Conservation (phyloP, 768 basidiomycete species). For the Russula olivacea region DNA sequence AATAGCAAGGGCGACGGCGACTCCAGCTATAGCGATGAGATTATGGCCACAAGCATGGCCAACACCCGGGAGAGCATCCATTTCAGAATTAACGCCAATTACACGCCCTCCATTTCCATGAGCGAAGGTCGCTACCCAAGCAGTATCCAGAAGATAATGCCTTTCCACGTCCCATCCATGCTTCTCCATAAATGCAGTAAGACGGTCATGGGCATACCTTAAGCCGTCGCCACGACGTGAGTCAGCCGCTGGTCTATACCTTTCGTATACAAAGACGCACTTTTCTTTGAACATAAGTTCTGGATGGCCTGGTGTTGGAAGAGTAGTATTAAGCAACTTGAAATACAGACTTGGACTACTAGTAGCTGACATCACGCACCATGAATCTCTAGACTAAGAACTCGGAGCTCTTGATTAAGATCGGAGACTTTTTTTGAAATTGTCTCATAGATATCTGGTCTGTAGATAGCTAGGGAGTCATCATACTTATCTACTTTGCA, state of each 20-base stretch:
- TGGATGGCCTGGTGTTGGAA: conserved; percentile 48
- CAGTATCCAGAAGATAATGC: conserved; percentile 61
- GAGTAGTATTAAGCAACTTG: not conserved
- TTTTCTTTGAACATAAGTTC: conserved; percentile 64
- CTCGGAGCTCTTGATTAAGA: conserved; percentile 50
- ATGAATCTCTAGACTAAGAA: conserved; percentile 67
- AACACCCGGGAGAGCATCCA: conserved; percentile 37
- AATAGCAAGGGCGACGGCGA: conserved; percentile 66
- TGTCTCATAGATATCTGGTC: conserved; percentile 22
- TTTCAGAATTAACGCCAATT: conserved; percentile 78
- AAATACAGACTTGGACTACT: too few species aligned
- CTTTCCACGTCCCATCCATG: conserved; percentile 60
- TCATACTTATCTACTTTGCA: conserved; percentile 21
- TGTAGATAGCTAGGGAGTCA: conserved; percentile 13
- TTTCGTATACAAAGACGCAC: conserved; percentile 33
- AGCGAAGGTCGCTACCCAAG: conserved; percentile 65
- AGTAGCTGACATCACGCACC: conserved; percentile 36
- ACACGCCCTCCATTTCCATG: conserved; percentile 62
- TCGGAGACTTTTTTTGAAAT: conserved; percentile 45
- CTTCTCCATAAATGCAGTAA: conserved; percentile 59
- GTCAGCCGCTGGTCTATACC: not conserved
- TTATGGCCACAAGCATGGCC: conserved; percentile 81
- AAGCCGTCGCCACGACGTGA: not conserved
- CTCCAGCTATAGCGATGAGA: conserved; percentile 69
- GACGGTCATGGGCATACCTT: conserved; percentile 66